A percentile compares a stretch with the other conserved stretches of the same genome.
phyloP scores from a whole-genome alignment of 2,329 filamentous ascomycete genomes.

The Fusarium sororula region DNA sequence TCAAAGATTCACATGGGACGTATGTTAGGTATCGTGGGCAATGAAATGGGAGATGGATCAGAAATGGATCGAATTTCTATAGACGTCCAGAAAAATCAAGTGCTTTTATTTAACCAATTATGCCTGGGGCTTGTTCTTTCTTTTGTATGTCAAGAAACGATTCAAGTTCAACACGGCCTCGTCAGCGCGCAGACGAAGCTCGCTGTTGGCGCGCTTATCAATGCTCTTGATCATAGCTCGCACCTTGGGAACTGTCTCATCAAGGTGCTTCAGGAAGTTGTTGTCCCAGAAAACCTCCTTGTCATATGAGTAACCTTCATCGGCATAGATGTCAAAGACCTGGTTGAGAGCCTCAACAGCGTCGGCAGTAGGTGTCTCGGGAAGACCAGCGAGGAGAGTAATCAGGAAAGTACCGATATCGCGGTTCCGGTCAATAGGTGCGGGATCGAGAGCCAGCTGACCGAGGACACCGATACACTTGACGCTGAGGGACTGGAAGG shows the following conservation, averaged over 20 bases:
- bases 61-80: neutral
- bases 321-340: constrained; percentile 73
- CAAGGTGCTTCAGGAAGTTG: constrained; percentile 66
- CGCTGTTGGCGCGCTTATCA: constrained; percentile 65
- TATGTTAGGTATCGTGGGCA: neutral
- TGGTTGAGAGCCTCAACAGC: constrained; percentile 72
- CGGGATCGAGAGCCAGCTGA: constrained; percentile 66
- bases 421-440: constrained; percentile 63
- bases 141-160: constrained; percentile 73
- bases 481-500: constrained; percentile 69
- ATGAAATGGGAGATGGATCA: neutral
- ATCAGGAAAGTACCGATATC: constrained; percentile 72
- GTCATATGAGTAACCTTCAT: constrained; percentile 67
- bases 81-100: neutral
- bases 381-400: constrained; percentile 60
- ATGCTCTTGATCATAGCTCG: constrained; percentile 67
- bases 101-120: constrained; percentile 20
- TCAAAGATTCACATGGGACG: neutral
- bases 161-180: constrained; percentile 68
- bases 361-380: constrained; percentile 64
- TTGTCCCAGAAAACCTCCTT: constrained; percentile 71
- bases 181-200: constrained; percentile 68
- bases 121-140: constrained; percentile 60
- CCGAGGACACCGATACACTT: constrained; percentile 75
- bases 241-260: constrained; percentile 62